phyloP scores from a whole-genome alignment of 1,284 basidiomycete species.

The Cryptococcus amylolentus region DNA sequence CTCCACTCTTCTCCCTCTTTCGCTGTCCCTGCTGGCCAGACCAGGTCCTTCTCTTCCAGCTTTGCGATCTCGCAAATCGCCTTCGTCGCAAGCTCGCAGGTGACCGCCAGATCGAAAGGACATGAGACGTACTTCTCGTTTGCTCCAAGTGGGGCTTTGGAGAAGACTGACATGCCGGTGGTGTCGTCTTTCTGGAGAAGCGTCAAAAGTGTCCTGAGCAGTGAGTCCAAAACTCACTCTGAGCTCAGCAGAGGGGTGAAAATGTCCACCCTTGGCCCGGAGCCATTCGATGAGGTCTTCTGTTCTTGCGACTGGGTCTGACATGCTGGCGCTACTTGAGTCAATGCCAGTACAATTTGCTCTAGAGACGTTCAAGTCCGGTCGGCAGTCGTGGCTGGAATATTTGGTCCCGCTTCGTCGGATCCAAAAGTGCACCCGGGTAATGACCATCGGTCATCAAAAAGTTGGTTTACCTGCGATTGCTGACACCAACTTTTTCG shows the following conservation, averaged over 20 bases:
- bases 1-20: constrained; percentile 54
- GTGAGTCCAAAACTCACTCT: constrained; percentile 48
- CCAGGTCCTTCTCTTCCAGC: constrained; percentile 17
- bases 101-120: constrained; percentile 70
- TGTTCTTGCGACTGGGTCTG: constrained; percentile 4
- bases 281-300: constrained; percentile 52
- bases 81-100: constrained; percentile 54
- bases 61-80: constrained; percentile 51
- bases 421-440: too few species aligned
- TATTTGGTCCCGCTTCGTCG: too few species aligned
- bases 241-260: constrained; percentile 54
- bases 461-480: too few species aligned
- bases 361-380: too few species aligned
- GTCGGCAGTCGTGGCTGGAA: too few species aligned
- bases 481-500: too few species aligned
- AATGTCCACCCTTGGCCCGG: constrained; percentile 53
- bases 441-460: too few species aligned
- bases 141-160: constrained; percentile 53
- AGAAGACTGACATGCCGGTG: constrained; percentile 61
- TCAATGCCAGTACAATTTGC: too few species aligned
- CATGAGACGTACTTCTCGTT: constrained; percentile 65
- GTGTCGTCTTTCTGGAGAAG: constrained; percentile 25
- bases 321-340: not conserved
- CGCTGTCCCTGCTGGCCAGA: constrained; percentile 23
- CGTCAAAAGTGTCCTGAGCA: not conserved